Conservation (phyloP, 2,329 filamentous ascomycete genomes). For the Blumeria graminis region DNA sequence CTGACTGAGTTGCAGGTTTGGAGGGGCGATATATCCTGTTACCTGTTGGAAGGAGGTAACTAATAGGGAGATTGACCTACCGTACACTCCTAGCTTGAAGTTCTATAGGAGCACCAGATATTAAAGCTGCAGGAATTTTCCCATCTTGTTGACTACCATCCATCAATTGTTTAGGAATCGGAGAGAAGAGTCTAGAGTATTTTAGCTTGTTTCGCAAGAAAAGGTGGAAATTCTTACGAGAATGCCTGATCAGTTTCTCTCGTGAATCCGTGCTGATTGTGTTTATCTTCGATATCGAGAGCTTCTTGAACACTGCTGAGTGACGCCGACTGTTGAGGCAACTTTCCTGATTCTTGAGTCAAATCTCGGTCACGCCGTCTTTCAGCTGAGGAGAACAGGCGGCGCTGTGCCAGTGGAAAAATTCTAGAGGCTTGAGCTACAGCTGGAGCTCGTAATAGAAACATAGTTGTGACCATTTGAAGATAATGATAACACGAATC, state of each 20-base stretch:
- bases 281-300: slow-evolving; percentile 3
- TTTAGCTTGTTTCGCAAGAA: slow-evolving; percentile 5
- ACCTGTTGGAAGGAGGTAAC: slow-evolving; percentile 5
- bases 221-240: slow-evolving; percentile 38
- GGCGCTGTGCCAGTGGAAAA: too few species aligned
- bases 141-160: slow-evolving; percentile 67
- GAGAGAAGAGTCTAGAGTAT: slow-evolving; percentile 53
- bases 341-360: too few species aligned
- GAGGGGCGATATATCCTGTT: slow-evolving; percentile 69
- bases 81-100: slow-evolving; percentile 83
- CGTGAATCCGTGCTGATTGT: slow-evolving; percentile 54
- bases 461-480: too few species aligned
- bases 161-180: slow-evolving; percentile 71
- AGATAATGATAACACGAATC: too few species aligned
- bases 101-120: slow-evolving; percentile 83
- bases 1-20: slow-evolving; percentile 93
- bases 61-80: slow-evolving; percentile 26
- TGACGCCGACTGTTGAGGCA: too few species aligned
- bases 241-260: slow-evolving; percentile 68
- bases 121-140: slow-evolving; percentile 53
- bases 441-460: too few species aligned
- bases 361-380: too few species aligned
- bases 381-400: too few species aligned
- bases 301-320: slow-evolving; percentile 4
- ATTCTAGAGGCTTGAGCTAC: too few species aligned